phyloP scores from a whole-genome alignment of 108 stramenopile species.

The Cyclotella choctawhatcheeana region DNA sequence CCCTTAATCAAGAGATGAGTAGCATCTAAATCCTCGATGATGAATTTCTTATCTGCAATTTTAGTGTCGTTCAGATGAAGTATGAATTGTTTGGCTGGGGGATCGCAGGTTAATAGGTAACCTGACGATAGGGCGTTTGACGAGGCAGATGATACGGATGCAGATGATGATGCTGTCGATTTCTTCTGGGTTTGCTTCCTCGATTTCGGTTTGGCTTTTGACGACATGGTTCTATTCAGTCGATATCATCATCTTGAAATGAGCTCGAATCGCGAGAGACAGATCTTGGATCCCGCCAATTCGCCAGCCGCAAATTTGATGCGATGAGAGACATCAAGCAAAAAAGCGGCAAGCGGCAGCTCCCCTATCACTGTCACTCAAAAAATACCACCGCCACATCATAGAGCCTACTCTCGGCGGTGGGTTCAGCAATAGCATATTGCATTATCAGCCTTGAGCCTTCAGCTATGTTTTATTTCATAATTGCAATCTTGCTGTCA shows the following conservation, averaged over 20 bases:
- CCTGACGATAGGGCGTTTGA: slow-evolving; percentile 59
- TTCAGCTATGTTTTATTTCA: neutral
- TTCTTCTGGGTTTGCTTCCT: slow-evolving; percentile 13
- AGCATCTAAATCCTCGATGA: slow-evolving; percentile 83
- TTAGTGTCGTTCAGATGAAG: slow-evolving; percentile 70
- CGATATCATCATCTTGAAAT: neutral
- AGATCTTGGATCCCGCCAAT: no score
- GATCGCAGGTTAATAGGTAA: slow-evolving; percentile 82
- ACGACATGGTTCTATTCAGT: slow-evolving; percentile 3
- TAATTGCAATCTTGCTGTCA: neutral
- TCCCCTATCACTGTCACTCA: no score
- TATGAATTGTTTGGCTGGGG: slow-evolving; percentile 85
- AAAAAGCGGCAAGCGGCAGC: no score
- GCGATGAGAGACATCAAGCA: no score
- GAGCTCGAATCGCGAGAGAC: no score
- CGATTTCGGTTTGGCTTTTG: slow-evolving; percentile 26
- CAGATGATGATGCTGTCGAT: slow-evolving; percentile 7
- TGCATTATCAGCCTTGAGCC: no score
- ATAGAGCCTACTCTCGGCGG: no score
- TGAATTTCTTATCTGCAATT: slow-evolving; percentile 81
- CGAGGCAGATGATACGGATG: neutral
- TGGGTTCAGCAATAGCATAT: no score
- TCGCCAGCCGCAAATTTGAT: no score
- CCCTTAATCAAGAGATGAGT: slow-evolving; percentile 78
- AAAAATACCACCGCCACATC: no score